Evolutionary conservation across 345 rosid genomes (phyloP), one percentile per base, ranked within the genome.

Genomic region (Populus deltoides): DNA sequence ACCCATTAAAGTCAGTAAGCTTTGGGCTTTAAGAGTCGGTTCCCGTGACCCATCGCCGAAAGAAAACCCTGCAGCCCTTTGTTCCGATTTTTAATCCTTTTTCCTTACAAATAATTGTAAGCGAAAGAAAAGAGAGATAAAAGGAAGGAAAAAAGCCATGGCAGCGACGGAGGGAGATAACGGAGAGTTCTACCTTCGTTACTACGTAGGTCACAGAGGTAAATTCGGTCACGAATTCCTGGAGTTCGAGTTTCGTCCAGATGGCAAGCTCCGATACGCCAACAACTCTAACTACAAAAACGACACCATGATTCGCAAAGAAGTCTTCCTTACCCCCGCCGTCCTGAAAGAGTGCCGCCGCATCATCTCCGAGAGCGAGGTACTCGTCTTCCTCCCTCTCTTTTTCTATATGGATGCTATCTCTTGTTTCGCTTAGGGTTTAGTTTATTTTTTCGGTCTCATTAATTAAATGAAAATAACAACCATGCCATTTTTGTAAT

Each of bases 201-300:
- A 93, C 83, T 96, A 92, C 85, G 98, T 96, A 7, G 99, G 99
- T 17, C 98, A 96, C 93, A 96, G 92, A 83, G 99, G 99, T 18
- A 96, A 96, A 77, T 96, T 96, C 75, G 99, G 99, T 3, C 99
- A 94, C 86, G 98, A 96, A 91, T 96, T 96, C 82, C 66, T 96
- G 81, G 99, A 96, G 94, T 96, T 96, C 87, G 98, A 93, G 91
- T 96, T 96, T 87, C 80, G 97, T 82, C 89, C 94, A 0, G 98
- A 92, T 68, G 98, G 99, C 33, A 96, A 96, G 89, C 98, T 96
- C 75, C 93, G 99, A 7, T 96, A 96, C 84, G 99, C 99, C 73
- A 96, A 96, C 82, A 96, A 96, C 86, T 96, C 98, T 49, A 96
- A 96, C 87, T 96, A 96, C 93, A 96, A 96, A 85, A 96, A 96